phyloP scores from a whole-genome alignment of 1,284 basidiomycete genomes.

The Hortiboletus rubellus region DNA sequence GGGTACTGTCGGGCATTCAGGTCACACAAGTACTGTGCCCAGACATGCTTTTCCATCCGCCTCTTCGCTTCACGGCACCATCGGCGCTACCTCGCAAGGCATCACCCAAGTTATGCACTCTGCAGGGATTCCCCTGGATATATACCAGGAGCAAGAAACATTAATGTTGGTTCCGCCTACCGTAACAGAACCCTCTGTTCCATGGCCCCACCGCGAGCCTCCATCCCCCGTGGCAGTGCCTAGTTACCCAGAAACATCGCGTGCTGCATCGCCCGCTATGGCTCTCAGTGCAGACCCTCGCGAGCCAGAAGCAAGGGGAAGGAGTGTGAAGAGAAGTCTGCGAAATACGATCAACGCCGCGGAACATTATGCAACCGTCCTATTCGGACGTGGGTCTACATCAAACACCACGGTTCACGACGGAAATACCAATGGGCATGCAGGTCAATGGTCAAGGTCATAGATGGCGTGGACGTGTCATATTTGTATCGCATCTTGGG shows the following conservation, averaged over 20 bases:
- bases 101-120: constrained; percentile 41
- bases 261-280: constrained; percentile 45
- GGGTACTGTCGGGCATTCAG: constrained; percentile 41
- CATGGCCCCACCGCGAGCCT: constrained; percentile 30
- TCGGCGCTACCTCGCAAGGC: constrained; percentile 29
- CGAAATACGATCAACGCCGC: constrained; percentile 66
- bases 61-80: constrained; percentile 18
- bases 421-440: constrained; percentile 24
- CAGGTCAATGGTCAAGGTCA: constrained; percentile 27
- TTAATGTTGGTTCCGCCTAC: constrained; percentile 8
- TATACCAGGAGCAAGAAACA: constrained; percentile 18
- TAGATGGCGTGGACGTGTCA: constrained; percentile 14
- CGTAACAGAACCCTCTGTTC: constrained; percentile 19
- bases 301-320: constrained; percentile 46
- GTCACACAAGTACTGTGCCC: constrained; percentile 16
- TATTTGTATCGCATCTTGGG: constrained; percentile 12
- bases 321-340: constrained; percentile 62
- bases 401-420: constrained; percentile 27
- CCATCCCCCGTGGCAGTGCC: constrained; percentile 27
- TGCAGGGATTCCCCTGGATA: constrained; percentile 31
- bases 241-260: constrained; percentile 39
- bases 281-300: constrained; percentile 30
- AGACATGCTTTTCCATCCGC: constrained; percentile 25
- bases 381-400: constrained; percentile 50
- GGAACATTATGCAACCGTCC: constrained; percentile 65